These are phyloP conservation scores for Pistacia integerrima DNA, from an alignment of 345 rosid genomes.

Conservation along the genomic window DNA sequence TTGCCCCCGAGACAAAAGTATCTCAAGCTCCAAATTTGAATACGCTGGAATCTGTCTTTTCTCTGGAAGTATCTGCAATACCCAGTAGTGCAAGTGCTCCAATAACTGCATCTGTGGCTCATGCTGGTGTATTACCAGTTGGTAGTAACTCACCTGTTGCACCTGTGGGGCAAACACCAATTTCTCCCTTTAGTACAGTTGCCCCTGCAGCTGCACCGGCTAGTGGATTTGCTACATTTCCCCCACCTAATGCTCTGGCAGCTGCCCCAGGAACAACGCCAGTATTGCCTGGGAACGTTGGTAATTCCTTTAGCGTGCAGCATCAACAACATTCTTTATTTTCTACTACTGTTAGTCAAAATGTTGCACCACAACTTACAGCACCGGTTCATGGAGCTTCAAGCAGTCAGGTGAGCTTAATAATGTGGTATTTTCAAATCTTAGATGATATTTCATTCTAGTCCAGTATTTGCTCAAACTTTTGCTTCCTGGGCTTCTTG, in stretches of 20 bases:
- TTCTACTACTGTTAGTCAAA: constrained; percentile 45
- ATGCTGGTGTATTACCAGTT: constrained; percentile 27
- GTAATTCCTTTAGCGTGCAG: constrained; percentile 37
- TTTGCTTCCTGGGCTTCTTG: constrained; percentile 24
- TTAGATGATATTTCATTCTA: constrained; percentile 5
- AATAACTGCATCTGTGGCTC: constrained; percentile 30
- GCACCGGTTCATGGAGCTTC: constrained; percentile 47
- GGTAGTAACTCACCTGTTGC: constrained; percentile 30
- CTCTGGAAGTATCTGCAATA: constrained; percentile 51
- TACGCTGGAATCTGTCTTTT: constrained; percentile 78
- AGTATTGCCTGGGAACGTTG: constrained; percentile 29
- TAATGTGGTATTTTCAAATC: constrained; percentile 12
- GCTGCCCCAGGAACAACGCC: constrained; percentile 36
- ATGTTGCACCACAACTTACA: constrained; percentile 45
- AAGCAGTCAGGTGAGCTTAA: constrained; percentile 57
- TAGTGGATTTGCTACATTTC: constrained; percentile 33
- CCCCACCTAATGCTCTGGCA: constrained; percentile 36
- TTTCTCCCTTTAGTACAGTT: constrained; percentile 25
- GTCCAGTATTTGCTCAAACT: constrained; percentile 15
- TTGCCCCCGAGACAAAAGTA: constrained; percentile 42
- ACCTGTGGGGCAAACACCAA: constrained; percentile 28
- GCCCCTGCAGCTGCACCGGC: constrained; percentile 34
- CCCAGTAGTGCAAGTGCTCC: constrained; percentile 33
- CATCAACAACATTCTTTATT: constrained; percentile 52
- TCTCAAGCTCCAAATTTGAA: constrained; percentile 57